Percentiles rank a stretch among this genome's conserved stretches.
Conservation (phyloP, 768 basidiomycete species). For the Tylopilus intermedius region DNA sequence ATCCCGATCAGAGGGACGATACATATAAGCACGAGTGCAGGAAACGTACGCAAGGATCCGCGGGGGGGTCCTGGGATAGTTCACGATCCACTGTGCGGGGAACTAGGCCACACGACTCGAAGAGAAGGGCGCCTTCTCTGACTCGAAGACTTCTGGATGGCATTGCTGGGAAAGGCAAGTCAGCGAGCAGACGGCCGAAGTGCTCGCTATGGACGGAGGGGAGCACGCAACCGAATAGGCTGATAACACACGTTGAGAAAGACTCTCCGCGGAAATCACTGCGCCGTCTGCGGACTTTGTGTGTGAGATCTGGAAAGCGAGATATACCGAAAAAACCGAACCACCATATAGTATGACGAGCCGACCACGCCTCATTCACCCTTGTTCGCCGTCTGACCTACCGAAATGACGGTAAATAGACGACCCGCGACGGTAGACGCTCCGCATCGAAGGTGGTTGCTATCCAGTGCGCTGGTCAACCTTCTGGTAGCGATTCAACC, state of each 20-base stretch:
- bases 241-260: slow-evolving; percentile 20
- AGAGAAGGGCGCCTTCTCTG: slow-evolving; percentile 8
- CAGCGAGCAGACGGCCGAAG: slow-evolving; percentile 12
- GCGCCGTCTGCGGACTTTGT: slow-evolving; percentile 19
- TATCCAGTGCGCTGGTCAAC: slow-evolving; percentile 8
- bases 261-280: slow-evolving; percentile 32
- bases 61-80: slow-evolving; percentile 29
- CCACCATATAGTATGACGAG: too few relatives aligned
- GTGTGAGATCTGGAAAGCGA: slow-evolving; percentile 20
- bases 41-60: slow-evolving; percentile 25
- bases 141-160: slow-evolving; percentile 4
- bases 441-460: slow-evolving; percentile 19
- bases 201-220: slow-evolving; percentile 8
- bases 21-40: slow-evolving; percentile 23
- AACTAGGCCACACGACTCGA: slow-evolving; percentile 16
- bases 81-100: slow-evolving; percentile 29
- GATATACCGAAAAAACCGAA: slow-evolving; percentile 3
- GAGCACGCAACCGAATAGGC: slow-evolving; percentile 21
- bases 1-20: slow-evolving; percentile 17
- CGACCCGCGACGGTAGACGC: slow-evolving; percentile 3
- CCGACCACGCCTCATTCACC: too few relatives aligned
- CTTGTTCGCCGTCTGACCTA: neutral
- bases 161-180: slow-evolving; percentile 16
- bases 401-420: slow-evolving; percentile 1
- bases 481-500: slow-evolving; percentile 7